A percentile compares a stretch with the other conserved stretches of the same genome.
Conservation (phyloP, 495 filamentous ascomycete species). For the Saxophila tyrrhenica region DNA sequence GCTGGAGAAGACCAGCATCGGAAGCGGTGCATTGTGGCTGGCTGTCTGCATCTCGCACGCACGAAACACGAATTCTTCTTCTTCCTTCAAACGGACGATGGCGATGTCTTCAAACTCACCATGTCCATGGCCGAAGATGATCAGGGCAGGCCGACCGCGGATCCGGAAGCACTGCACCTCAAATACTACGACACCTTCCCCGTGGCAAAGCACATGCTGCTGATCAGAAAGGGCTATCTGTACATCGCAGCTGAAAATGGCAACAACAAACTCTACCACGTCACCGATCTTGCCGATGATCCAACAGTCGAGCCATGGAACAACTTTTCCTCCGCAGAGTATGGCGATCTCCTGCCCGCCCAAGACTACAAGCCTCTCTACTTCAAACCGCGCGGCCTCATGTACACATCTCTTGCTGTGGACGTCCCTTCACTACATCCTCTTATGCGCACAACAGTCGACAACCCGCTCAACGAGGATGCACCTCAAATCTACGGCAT, state of each 20-base stretch:
- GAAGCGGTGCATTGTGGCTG: slow-evolving; percentile 73
- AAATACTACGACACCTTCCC: slow-evolving; percentile 98
- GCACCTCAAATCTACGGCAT: slow-evolving; percentile 93
- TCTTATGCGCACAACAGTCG: slow-evolving; percentile 77
- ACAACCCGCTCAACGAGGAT: slow-evolving; percentile 80
- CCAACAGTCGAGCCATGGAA: slow-evolving; percentile 51
- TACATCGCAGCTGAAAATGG: slow-evolving; percentile 89
- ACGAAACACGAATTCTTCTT: slow-evolving; percentile 98
- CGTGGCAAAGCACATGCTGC: slow-evolving; percentile 70
- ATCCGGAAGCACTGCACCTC: slow-evolving; percentile 75
- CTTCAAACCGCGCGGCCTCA: slow-evolving; percentile 68
- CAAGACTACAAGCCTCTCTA: slow-evolving; percentile 62
- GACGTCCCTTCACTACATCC: slow-evolving; percentile 85
- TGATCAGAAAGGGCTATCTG: slow-evolving; percentile 90
- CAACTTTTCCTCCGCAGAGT: slow-evolving; percentile 16
- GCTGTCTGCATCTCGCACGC: slow-evolving; percentile 74
- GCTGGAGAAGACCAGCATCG: slow-evolving; percentile 84
- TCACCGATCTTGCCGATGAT: slow-evolving; percentile 95
- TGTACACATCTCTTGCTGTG: slow-evolving; percentile 76
- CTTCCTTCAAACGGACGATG: slow-evolving; percentile 87
- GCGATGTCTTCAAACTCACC: slow-evolving; percentile 93
- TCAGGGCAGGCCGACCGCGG: slow-evolving; percentile 61
- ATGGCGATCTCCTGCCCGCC: slow-evolving; percentile 42
- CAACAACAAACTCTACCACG: slow-evolving; percentile 92
- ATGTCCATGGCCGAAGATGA: slow-evolving; percentile 82